A percentile compares a stretch with the other conserved stretches of the same genome.
Conservation (phyloP, 371 early-diverging fungal genomes). For the Sporodiniella umbellata region DNA sequence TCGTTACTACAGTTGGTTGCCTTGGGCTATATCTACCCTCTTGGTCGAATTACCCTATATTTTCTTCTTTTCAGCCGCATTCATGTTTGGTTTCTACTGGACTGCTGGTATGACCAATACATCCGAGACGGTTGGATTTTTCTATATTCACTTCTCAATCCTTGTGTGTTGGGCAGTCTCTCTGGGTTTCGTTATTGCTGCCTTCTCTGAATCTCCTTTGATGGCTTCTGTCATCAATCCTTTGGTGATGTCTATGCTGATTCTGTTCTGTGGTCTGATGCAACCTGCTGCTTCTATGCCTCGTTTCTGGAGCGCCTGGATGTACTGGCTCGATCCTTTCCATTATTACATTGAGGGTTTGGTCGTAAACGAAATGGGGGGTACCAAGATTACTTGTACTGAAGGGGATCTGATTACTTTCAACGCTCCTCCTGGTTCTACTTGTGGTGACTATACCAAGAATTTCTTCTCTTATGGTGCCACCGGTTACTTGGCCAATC, state of each 20-base stretch:
- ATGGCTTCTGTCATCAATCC: constrained; percentile 77
- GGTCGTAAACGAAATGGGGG: constrained; percentile 65
- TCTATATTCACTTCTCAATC: constrained; percentile 59
- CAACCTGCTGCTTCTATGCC: constrained; percentile 67
- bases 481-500: constrained; percentile 57
- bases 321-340: constrained; percentile 79
- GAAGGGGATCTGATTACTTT: constrained; percentile 46
- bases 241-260: constrained; percentile 66
- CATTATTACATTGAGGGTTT: constrained; percentile 77
- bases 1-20: constrained; percentile 70
- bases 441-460: constrained; percentile 61
- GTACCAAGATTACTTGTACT: constrained; percentile 50
- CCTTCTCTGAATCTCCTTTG: constrained; percentile 51
- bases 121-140: constrained; percentile 55
- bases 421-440: constrained; percentile 55
- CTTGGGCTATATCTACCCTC: constrained; percentile 55
- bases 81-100: constrained; percentile 71
- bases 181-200: constrained; percentile 58
- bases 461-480: constrained; percentile 50
- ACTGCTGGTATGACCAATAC: constrained; percentile 59
- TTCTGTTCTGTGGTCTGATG: constrained; percentile 73
- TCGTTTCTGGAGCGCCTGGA: constrained; percentile 72
- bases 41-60: constrained; percentile 63
- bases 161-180: constrained; percentile 67
- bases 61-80: constrained; percentile 46